Percentiles rank a stretch among this genome's conserved stretches.
Conservation (phyloP, 805 yeast species). For the Cyberlindnera misumaiensis region DNA sequence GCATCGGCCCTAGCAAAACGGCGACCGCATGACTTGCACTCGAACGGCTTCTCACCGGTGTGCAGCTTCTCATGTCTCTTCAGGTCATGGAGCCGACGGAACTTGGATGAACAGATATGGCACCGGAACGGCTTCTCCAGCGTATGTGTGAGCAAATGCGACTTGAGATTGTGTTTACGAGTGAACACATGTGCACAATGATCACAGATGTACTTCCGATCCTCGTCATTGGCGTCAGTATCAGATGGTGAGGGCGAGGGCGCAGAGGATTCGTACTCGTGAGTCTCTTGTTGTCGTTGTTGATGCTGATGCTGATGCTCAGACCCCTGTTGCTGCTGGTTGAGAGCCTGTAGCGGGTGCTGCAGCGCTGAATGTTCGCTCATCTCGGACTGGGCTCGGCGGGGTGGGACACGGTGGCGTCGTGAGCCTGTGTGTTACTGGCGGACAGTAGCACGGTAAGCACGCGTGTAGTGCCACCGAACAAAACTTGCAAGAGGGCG, state of each 20-base stretch:
- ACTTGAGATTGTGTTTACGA: slow-evolving; percentile 66
- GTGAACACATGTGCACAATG: slow-evolving; percentile 61
- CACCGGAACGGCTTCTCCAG: slow-evolving; percentile 59
- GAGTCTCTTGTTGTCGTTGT: slow-evolving; percentile 2
- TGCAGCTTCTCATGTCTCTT: slow-evolving; percentile 72
- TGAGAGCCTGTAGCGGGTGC: no score
- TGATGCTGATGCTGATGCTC: background rate
- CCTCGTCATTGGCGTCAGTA: slow-evolving; percentile 3
- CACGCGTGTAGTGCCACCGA: no score
- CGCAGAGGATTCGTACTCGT: background rate
- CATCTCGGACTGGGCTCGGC: no score
- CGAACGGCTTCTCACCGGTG: slow-evolving; percentile 66
- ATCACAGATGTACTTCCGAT: slow-evolving; percentile 33
- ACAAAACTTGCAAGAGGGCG: no score
- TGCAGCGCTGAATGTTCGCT: no score
- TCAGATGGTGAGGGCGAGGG: no score
- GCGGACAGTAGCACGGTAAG: no score
- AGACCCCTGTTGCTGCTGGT: no score
- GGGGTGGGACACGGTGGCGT: no score
- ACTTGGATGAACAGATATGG: slow-evolving; percentile 49
- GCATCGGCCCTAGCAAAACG: slow-evolving; percentile 75
- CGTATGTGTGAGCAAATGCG: slow-evolving; percentile 66
- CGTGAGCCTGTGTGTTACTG: no score
- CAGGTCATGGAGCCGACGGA: slow-evolving; percentile 70
- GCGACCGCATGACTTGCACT: slow-evolving; percentile 54